A percentile compares a stretch with the other conserved stretches of the same genome.
These are phyloP conservation scores for Pisolithus orientalis DNA, from an alignment of 768 basidiomycete genomes.

Conservation along the genomic window DNA sequence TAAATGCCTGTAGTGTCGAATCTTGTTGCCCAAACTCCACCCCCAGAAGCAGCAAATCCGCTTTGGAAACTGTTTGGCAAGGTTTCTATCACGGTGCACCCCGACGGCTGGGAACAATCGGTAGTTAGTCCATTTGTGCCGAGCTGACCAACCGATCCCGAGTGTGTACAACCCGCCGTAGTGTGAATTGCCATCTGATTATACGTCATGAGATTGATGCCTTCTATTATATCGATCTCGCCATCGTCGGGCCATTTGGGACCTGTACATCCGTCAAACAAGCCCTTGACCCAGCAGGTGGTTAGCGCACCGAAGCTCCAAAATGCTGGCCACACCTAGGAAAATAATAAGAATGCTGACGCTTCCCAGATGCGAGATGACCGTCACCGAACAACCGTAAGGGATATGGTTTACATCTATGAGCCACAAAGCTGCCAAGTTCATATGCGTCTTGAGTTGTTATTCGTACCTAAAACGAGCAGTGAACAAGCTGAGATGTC, in stretches of 20 bases:
- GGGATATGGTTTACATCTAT: slow-evolving; percentile 45
- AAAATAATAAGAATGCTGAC: not conserved
- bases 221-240: slow-evolving; percentile 59
- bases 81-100: slow-evolving; percentile 25
- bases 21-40: slow-evolving; percentile 64
- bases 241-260: slow-evolving; percentile 39
- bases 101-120: slow-evolving; percentile 18
- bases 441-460: slow-evolving; percentile 38
- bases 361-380: slow-evolving; percentile 1
- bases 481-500: slow-evolving; percentile 6
- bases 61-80: slow-evolving; percentile 23
- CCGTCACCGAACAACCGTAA: slow-evolving; percentile 52
- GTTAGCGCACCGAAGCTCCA: slow-evolving; percentile 23
- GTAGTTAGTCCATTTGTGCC: slow-evolving; percentile 21
- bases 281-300: not conserved
- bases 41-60: slow-evolving; percentile 32
- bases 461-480: slow-evolving; percentile 34
- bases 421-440: slow-evolving; percentile 40
- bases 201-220: slow-evolving; percentile 41
- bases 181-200: slow-evolving; percentile 60
- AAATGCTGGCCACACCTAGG: slow-evolving; percentile 27
- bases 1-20: slow-evolving; percentile 53
- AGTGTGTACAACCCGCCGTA: slow-evolving; percentile 32
- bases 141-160: slow-evolving; percentile 23
- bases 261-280: slow-evolving; percentile 8